Evolutionary conservation across 139 green algal species (phyloP).

Genomic region (Zygnema cylindricum): DNA sequence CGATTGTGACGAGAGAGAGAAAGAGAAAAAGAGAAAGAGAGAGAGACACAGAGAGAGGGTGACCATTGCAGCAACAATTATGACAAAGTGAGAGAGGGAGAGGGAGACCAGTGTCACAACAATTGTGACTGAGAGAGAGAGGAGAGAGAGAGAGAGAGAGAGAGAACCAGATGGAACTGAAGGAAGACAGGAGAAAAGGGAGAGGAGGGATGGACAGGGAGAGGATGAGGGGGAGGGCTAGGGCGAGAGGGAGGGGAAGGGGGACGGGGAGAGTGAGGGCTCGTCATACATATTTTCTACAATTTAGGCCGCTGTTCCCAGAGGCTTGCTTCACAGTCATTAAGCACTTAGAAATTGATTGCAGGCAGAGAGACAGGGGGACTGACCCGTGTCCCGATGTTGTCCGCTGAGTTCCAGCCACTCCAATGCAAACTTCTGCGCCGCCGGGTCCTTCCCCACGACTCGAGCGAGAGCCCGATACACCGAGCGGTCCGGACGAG

Average conservation of each 20-base stretch:
- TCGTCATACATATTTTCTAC: too few relatives aligned
- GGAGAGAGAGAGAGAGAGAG: neutral
- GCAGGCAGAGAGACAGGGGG: neutral
- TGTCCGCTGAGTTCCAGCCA: conserved; percentile 34
- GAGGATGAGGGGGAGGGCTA: neutral
- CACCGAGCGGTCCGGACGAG: conserved; percentile 26
- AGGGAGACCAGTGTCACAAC: neutral
- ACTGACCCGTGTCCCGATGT: conserved; percentile 19
- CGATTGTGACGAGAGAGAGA: too few relatives aligned
- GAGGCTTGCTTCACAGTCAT: conserved; percentile 5
- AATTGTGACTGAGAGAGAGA: neutral
- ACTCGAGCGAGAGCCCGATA: conserved; percentile 31
- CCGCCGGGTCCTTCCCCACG: conserved; percentile 7
- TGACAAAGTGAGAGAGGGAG: neutral
- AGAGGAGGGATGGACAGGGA: neutral
- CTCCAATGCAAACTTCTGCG: conserved; percentile 25
- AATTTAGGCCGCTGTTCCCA: too few relatives aligned
- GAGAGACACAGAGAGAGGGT: neutral
- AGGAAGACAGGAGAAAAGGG: neutral
- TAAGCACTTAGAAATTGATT: neutral
- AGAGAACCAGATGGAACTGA: neutral
- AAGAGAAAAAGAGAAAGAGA: too few relatives aligned
- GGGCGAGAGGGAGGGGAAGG: neutral
- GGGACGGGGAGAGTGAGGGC: conserved; percentile 6
- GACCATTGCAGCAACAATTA: neutral